Evolutionary conservation across 1,284 basidiomycete genomes (phyloP), one percentile per base, ranked within the genome.

Genomic region (Cryptococcus sp.): DNA sequence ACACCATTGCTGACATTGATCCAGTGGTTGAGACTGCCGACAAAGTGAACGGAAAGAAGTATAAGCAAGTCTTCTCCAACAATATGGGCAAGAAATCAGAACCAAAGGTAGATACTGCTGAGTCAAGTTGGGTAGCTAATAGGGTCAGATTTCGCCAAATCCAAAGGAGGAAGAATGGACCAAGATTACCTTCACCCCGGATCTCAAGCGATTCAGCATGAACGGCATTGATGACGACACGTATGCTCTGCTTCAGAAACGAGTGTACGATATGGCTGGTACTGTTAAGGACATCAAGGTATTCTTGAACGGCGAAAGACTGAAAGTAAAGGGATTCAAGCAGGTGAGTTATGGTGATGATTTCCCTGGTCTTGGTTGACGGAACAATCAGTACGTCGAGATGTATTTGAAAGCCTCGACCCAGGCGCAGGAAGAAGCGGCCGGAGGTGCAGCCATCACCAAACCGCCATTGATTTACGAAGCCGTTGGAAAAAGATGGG

Each of bases 221-320:
- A 83, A 86, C 11, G 72, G 76, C 5, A 96, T 99, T 68, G 93
- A 98, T 76, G 87, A 88, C 32, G 94, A 98, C 72, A 95, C 90
- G 4, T 83, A 90, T 54, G 84, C 90, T 13, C 83, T 99, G 35
- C 82, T 99, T 54, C 87, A 88, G 77, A 93, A 95, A 79, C 91
- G 96, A 55, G 96, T 97, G 3, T 98, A 93, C 76, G 96, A 99
- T 72, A 85, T 98, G 83, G 93, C 95, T 2, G 96, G 96, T 30
- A 97, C 94, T 5, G 84, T 93, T 62, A 91, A 85, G 76, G 89
- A 93, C 66, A 82, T 96, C 73, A 98, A 98, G 76, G 95, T 98
- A 15, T 90, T 83, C 72, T 81, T 98, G 59, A 95, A 98, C 72
- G 90, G 89, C 76, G 90, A 97, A 73, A 83, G 88, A 13, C 76